phyloP scores from a whole-genome alignment of 1,284 basidiomycete species.

The Naganishia sp. region DNA sequence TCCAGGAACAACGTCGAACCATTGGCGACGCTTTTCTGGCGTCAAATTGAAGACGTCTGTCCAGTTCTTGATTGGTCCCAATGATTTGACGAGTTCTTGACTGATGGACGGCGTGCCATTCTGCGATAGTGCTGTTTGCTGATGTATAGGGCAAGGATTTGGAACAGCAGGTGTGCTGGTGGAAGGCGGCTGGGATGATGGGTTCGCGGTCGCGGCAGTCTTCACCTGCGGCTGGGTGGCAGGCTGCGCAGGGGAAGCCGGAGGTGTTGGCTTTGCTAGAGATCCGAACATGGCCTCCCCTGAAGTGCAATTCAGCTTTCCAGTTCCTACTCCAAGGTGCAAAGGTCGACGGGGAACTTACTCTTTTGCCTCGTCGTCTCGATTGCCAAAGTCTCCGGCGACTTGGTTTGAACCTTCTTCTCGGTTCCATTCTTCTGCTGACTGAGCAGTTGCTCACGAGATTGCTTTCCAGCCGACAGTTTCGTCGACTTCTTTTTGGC shows the following conservation, averaged over 20 bases:
- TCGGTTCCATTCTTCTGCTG: slow-evolving; percentile 3
- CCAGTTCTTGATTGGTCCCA: slow-evolving; percentile 8
- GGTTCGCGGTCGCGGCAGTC: neutral
- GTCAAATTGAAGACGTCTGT: slow-evolving; percentile 22
- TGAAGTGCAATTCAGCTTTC: neutral
- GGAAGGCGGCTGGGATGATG: neutral
- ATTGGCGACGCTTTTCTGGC: slow-evolving; percentile 5
- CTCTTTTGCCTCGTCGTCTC: slow-evolving; percentile 8
- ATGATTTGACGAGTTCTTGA: neutral
- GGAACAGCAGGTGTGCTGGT: neutral
- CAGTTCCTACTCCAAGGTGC: neutral
- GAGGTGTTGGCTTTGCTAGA: neutral
- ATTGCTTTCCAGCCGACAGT: slow-evolving; percentile 12
- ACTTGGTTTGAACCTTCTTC: slow-evolving; percentile 1
- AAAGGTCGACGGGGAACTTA: neutral
- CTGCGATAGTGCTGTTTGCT: neutral
- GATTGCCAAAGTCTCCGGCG: neutral
- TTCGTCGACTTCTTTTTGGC: slow-evolving; percentile 16
- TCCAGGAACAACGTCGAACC: slow-evolving; percentile 13
- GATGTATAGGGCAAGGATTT: too few relatives aligned
- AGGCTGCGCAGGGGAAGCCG: neutral
- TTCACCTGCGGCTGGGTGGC: neutral
- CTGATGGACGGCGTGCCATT: neutral
- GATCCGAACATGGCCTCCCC: slow-evolving; percentile 8
- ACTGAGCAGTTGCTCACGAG: slow-evolving; percentile 20